These are phyloP conservation scores for Xylaria digitata DNA, from an alignment of 2,329 filamentous ascomycete species.

Conservation along the genomic window DNA sequence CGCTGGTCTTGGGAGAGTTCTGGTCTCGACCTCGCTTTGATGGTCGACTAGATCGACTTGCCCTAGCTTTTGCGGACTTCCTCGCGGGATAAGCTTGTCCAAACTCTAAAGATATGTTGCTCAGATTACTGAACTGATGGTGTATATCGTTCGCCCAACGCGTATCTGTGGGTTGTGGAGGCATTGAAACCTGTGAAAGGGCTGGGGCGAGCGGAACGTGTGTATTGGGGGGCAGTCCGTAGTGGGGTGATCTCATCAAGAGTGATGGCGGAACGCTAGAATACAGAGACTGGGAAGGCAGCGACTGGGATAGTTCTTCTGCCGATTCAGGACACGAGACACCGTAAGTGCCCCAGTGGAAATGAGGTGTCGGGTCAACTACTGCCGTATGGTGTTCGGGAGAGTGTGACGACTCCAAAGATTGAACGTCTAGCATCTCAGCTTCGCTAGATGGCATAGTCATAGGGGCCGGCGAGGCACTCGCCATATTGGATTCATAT, in stretches of 20 bases:
- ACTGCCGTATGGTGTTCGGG: slow-evolving; percentile 49
- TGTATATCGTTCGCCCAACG: slow-evolving; percentile 29
- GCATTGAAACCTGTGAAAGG: slow-evolving; percentile 41
- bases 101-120: slow-evolving; percentile 31
- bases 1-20: slow-evolving; percentile 26
- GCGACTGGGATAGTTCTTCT: slow-evolving; percentile 48
- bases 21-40: slow-evolving; percentile 40
- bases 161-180: slow-evolving; percentile 41
- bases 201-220: slow-evolving; percentile 42
- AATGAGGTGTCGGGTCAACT: slow-evolving; percentile 47
- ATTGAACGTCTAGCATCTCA: slow-evolving; percentile 55
- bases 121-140: slow-evolving; percentile 29
- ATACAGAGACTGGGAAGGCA: slow-evolving; percentile 45
- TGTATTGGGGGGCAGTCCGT: slow-evolving; percentile 27
- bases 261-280: slow-evolving; percentile 43
- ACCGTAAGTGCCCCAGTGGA: slow-evolving; percentile 53
- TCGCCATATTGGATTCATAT: slow-evolving; percentile 57
- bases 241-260: slow-evolving; percentile 37
- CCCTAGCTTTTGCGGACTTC: slow-evolving; percentile 39
- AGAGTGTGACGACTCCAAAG: slow-evolving; percentile 51
- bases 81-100: slow-evolving; percentile 37
- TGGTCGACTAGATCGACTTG: slow-evolving; percentile 38
- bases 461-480: slow-evolving; percentile 55
- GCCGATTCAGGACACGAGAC: slow-evolving; percentile 50
- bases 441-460: slow-evolving; percentile 54